Conservation (phyloP, 2,329 filamentous ascomycete species). For the Colletotrichum nymphaeae region DNA sequence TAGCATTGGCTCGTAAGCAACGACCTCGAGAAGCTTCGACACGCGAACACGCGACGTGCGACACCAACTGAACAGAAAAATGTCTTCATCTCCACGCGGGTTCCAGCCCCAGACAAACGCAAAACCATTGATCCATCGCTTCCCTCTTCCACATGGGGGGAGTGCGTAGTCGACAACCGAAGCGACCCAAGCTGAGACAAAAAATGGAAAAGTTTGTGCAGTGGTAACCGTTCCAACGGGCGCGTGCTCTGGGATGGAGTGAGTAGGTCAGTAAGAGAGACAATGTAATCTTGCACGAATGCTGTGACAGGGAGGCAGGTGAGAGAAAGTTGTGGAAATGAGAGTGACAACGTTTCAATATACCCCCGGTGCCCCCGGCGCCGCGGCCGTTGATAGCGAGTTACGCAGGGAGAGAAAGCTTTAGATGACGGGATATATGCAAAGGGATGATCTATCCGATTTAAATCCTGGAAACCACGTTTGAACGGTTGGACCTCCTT, state of each 20-base stretch:
- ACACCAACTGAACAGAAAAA: background rate
- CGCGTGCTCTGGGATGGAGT: background rate
- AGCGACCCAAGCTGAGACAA: background rate
- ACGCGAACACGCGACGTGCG: background rate
- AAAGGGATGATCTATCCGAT: too few species aligned
- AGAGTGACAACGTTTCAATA: background rate
- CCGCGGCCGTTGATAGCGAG: background rate
- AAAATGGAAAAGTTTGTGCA: background rate
- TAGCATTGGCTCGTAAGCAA: too few species aligned
- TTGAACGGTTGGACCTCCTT: background rate
- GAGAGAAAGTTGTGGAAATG: background rate
- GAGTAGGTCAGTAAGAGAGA: background rate
- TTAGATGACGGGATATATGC: background rate
- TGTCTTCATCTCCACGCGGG: background rate
- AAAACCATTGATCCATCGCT: background rate
- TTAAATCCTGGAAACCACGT: too few species aligned
- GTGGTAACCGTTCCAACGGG: background rate
- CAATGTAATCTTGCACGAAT: background rate
- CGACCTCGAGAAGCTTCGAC: background rate
- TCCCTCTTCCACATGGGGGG: background rate
- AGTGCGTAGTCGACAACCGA: background rate
- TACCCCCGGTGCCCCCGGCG: too few species aligned
- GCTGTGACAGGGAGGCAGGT: background rate
- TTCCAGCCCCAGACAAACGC: background rate
- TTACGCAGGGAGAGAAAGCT: background rate